Conservation (phyloP, 2,329 filamentous ascomycete genomes). For the Neonectria punicea region DNA sequence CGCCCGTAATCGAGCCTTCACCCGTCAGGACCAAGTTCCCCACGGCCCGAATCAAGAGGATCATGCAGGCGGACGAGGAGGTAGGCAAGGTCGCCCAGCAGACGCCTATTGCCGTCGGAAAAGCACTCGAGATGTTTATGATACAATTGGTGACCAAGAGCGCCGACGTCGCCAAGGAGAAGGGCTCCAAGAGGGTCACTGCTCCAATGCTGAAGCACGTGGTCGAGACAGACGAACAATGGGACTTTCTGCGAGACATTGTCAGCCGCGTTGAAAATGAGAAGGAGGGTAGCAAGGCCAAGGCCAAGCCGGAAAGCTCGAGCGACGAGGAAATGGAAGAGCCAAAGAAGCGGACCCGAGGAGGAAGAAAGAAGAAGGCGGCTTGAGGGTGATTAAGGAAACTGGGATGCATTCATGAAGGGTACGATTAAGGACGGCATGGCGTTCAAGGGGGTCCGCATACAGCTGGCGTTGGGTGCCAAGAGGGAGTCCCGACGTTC, state of each 20-base stretch:
- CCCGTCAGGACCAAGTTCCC: slow-evolving; percentile 95
- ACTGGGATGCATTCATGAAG: slow-evolving; percentile 38
- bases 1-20: slow-evolving; percentile 66
- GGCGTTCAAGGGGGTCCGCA: slow-evolving; percentile 41
- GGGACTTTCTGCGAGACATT: slow-evolving; percentile 93
- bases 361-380: slow-evolving; percentile 62
- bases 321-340: slow-evolving; percentile 61
- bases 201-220: slow-evolving; percentile 92
- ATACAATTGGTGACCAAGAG: slow-evolving; percentile 91
- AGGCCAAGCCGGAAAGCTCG: slow-evolving; percentile 62
- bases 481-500: slow-evolving; percentile 25
- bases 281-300: slow-evolving; percentile 55
- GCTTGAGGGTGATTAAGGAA: slow-evolving; percentile 28
- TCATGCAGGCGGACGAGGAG: slow-evolving; percentile 99
- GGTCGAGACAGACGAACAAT: slow-evolving; percentile 87
- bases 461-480: slow-evolving; percentile 42
- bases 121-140: slow-evolving; percentile 98
- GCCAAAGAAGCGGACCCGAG: slow-evolving; percentile 59
- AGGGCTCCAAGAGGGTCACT: slow-evolving; percentile 89
- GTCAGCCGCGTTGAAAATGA: slow-evolving; percentile 81
- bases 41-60: slow-evolving; percentile 96
- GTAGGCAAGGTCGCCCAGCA: slow-evolving; percentile 98
- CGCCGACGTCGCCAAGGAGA: slow-evolving; percentile 82
- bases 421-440: slow-evolving; percentile 40
- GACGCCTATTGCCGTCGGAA: slow-evolving; percentile 93